A percentile compares a stretch with the other conserved stretches of the same genome.
Evolutionary conservation across 306 rosid genomes (phyloP).

Genomic region (Fagus sylvatica): DNA sequence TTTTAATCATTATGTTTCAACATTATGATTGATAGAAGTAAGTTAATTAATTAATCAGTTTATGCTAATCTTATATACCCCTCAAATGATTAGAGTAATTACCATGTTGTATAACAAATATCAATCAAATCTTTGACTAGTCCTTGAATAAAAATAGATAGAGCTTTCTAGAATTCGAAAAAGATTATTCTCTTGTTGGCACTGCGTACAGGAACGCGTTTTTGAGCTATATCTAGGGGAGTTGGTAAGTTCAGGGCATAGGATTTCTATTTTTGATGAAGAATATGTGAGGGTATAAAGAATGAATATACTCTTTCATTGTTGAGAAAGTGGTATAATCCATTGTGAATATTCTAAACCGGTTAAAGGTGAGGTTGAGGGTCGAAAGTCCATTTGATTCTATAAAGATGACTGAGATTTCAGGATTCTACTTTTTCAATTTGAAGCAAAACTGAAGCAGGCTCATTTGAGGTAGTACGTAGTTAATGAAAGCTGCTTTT

Average conservation of each 20-base stretch:
- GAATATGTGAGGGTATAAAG: conserved; percentile 11
- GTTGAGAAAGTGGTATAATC: conserved; percentile 22
- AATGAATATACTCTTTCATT: background rate
- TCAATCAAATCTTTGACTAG: conserved; percentile 17
- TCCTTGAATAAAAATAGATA: conserved; percentile 14
- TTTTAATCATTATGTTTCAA: conserved; percentile 4
- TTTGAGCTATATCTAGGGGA: background rate
- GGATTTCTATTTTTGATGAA: conserved; percentile 7
- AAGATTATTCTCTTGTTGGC: background rate
- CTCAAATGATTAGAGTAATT: background rate
- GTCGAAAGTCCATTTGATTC: background rate
- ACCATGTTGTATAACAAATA: background rate
- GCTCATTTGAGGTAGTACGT: background rate
- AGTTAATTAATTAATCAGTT: background rate
- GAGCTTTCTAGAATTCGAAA: conserved; percentile 26
- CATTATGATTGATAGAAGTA: conserved; percentile 5
- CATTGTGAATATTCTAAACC: conserved; percentile 32
- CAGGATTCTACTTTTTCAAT: background rate
- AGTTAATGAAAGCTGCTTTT: conserved; percentile 4
- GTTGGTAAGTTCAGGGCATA: conserved; percentile 9
- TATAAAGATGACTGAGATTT: conserved; percentile 7
- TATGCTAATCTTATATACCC: background rate
- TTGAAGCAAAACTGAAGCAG: background rate
- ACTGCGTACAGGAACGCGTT: background rate
- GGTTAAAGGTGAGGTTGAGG: background rate